Evolutionary conservation across 768 basidiomycete genomes (phyloP), one percentile per base, ranked within the genome.

Genomic region (Rhodocollybia butyracea): DNA sequence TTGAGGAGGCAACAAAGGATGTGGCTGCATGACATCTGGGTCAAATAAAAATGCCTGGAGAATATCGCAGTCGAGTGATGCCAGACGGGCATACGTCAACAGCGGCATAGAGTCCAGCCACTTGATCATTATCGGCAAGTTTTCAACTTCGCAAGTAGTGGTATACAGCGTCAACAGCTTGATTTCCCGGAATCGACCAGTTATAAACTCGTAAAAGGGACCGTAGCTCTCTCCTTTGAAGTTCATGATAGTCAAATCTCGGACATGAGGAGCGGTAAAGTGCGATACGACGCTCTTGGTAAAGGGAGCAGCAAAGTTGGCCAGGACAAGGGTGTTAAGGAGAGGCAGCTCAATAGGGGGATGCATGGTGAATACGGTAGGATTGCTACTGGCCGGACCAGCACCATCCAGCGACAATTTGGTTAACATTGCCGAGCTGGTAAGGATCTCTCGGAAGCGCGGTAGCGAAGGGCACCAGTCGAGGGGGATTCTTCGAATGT

Each of bases 351-450:
- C 55, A 55, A 89, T 63, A 5, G 84, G 79, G 1, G 58, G 50
- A 17, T 12, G 70, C 46, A 26, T 39, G 50, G 3, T 47, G 59
- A 7, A 46, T 45, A 22, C 64, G 63, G 30, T 62, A 62, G 46
- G 65, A 58, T 46, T 64, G n/a, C n/a, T n/a, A 60, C 64, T 73
- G 52, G 64, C 66, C 21, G 87, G 85, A 5, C 86, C 85, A 26
- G 84, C 85, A 47, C 81, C 81, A 62, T 88, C 83, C 32, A 90
- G 62, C 17, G 79, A 73, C 40, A 91, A 73, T 52, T 82, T 84
- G 50, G 66, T 65, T 24, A 91, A 65, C 6, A 67, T 68, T 13
- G 82, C 80, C 54, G 76, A 85, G 43, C 63, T 68, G 10, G 52
- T 52, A 11, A 88, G 75, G 22, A 89, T 73, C 27, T 76, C 68